phyloP scores from a whole-genome alignment of 202 grass and related monocot genomes.

The Alloteropsis angusta region DNA sequence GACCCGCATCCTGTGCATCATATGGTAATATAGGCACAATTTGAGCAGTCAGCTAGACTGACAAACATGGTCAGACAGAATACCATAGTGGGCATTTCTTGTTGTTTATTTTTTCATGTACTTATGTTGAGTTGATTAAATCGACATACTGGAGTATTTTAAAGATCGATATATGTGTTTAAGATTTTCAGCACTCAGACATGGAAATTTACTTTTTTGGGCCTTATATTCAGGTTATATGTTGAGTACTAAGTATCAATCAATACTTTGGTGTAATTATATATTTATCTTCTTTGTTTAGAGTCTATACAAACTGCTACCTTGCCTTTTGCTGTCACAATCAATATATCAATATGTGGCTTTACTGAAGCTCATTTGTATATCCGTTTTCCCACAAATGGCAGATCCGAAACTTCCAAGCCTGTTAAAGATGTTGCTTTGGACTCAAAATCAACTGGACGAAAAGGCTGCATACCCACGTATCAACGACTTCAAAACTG shows the following conservation, averaged over 20 bases:
- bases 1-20: neutral
- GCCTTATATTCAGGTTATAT: neutral
- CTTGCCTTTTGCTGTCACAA: neutral
- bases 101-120: neutral
- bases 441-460: constrained; percentile 84
- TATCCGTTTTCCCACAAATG: neutral
- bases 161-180: neutral
- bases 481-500: constrained; percentile 70
- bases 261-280: neutral
- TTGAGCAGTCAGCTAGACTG: neutral
- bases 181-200: neutral
- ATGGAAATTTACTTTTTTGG: neutral
- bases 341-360: too few species aligned
- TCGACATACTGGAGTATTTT: neutral
- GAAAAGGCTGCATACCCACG: constrained; percentile 76
- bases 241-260: neutral
- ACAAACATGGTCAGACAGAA: neutral
- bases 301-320: neutral
- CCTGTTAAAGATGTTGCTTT: constrained; percentile 86
- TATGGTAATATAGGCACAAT: neutral
- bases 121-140: neutral
- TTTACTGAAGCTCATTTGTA: neutral
- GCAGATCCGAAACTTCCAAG: constrained; percentile 95
- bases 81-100: neutral
- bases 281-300: neutral